Evolutionary conservation across 148 eudicot genomes (phyloP), one percentile per base, ranked within the genome.

Genomic region (Rhododendron vialii): DNA sequence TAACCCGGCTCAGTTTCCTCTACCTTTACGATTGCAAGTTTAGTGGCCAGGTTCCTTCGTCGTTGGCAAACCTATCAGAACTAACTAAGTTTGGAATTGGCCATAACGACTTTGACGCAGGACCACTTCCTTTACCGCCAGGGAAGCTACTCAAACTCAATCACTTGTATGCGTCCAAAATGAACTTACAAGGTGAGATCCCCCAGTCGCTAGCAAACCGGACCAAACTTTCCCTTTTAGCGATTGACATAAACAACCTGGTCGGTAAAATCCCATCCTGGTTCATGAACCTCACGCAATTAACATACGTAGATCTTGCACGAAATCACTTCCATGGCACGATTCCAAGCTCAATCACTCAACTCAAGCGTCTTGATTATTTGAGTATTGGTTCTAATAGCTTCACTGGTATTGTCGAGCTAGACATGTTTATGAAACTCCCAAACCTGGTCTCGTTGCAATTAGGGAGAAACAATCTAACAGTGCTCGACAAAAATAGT

Each of bases 261-360:
- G 17, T n/a, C 17, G 88, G 90, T 73, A 35, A 63, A 28, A 78
- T 91, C 5, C 85, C 88, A 18, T 71, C 73, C 26, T 86, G 74
- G 47, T 30, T 86, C 18, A 38, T 3, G 84, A 86, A 86, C 78
- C 51, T 86, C 69, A 86, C 84, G 43, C 84, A 73, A 38, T 61
- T 86, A 67, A 73, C 9, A 7, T 0, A 0, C 0, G n/a, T 89
- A 8, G 13, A 38, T 10, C 61, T 89, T 22, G 2, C 20, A 1
- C 3, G 3, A 1, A 91, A 91, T 65, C 28, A 73, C 43, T 38
- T 91, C 0, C 80, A 59, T 3, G 92, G 92, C 6, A 1, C 28
- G 0, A 86, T 82, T 57, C 65, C 82, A 0, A 74, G 79, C 48
- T 47, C 84, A 59, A 50, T 86, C 41, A 82, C 26, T n/a, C n/a